Percentiles rank a stretch among this genome's conserved stretches.
Conservation (phyloP, 768 basidiomycete species). For the Hygrocybe coccinea region DNA sequence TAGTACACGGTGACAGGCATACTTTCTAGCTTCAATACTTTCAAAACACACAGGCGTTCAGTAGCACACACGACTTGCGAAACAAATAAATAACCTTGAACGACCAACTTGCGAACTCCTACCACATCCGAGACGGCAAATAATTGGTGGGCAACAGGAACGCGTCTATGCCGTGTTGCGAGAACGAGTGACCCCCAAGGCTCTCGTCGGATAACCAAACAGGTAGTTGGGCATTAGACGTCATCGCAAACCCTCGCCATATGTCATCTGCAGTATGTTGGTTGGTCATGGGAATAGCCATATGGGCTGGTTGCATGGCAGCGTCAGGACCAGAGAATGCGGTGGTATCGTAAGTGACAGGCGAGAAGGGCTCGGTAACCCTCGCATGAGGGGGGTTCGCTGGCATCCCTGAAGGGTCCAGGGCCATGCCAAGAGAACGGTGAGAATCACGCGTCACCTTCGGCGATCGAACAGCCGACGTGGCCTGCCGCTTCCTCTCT, state of each 20-base stretch:
- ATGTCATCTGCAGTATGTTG: slow-evolving; percentile 46
- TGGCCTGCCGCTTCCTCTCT: slow-evolving; percentile 53
- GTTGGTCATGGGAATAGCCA: slow-evolving; percentile 15
- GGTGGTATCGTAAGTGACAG: slow-evolving; percentile 45
- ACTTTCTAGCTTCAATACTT: too few species aligned
- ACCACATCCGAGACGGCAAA: slow-evolving; percentile 76
- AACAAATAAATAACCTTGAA: background rate
- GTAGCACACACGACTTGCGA: background rate
- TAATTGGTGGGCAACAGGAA: slow-evolving; percentile 76
- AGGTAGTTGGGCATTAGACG: slow-evolving; percentile 69
- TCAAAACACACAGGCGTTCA: too few species aligned
- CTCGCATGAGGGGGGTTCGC: slow-evolving; percentile 35
- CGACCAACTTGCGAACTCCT: slow-evolving; percentile 15
- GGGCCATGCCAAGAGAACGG: slow-evolving; percentile 42
- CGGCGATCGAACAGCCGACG: slow-evolving; percentile 55
- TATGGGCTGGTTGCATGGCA: slow-evolving; percentile 15
- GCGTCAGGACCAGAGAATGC: slow-evolving; percentile 9
- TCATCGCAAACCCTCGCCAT: slow-evolving; percentile 70
- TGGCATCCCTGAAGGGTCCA: slow-evolving; percentile 38
- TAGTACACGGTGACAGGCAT: too few species aligned
- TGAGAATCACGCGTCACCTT: slow-evolving; percentile 52
- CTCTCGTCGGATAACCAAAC: slow-evolving; percentile 86
- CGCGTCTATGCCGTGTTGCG: slow-evolving; percentile 80
- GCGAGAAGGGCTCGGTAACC: slow-evolving; percentile 49
- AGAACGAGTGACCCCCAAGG: slow-evolving; percentile 68